Evolutionary conservation across 345 rosid species (phyloP).

Genomic region (Gossypium herbaceum): DNA sequence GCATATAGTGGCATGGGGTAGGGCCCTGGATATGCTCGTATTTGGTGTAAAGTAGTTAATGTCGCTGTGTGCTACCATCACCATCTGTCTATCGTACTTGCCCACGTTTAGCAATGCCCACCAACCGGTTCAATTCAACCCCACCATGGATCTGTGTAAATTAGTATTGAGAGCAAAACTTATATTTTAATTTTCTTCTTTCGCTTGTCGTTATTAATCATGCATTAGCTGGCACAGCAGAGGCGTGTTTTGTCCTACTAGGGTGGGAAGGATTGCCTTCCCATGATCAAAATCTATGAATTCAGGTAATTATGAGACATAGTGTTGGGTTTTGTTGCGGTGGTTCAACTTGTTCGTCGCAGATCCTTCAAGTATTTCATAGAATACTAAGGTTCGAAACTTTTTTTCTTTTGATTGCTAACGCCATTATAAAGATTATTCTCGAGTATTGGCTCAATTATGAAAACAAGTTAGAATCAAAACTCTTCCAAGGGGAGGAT

Average conservation of each 20-base stretch:
- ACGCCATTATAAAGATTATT: no score
- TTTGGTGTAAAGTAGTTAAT: conserved; percentile 30
- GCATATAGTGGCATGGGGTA: conserved; percentile 19
- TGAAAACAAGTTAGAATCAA: no score
- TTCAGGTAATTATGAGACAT: neutral
- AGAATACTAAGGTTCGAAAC: no score
- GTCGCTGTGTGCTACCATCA: conserved; percentile 22
- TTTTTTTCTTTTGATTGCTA: no score
- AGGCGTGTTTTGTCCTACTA: conserved; percentile 19
- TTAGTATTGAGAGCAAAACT: neutral
- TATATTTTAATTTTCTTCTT: neutral
- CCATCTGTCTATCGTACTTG: conserved; percentile 22
- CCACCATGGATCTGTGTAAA: conserved; percentile 23
- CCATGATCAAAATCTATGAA: neutral
- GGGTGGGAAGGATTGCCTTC: neutral
- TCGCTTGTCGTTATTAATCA: conserved; percentile 22
- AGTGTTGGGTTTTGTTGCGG: conserved; percentile 5
- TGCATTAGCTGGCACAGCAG: conserved; percentile 41
- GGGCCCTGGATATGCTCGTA: conserved; percentile 23
- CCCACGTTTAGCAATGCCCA: conserved; percentile 10
- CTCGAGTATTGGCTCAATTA: no score
- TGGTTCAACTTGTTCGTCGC: conserved; percentile 14
- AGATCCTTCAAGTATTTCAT: no score
- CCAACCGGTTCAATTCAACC: conserved; percentile 24
- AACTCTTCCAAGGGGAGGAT: no score